These are phyloP conservation scores for Funneliformis geosporum DNA, from an alignment of 192 early-diverging fungal genomes.

Conservation along the genomic window DNA sequence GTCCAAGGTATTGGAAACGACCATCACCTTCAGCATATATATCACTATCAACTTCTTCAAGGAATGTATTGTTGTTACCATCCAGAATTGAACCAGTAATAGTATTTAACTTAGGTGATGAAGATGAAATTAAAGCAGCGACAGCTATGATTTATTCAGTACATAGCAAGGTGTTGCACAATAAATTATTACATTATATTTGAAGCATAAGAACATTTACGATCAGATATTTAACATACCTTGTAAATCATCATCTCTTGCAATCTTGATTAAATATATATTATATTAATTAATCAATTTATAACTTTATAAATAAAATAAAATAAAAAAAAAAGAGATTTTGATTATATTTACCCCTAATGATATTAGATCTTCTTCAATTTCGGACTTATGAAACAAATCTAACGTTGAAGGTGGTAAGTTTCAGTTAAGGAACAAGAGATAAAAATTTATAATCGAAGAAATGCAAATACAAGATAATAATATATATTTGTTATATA, in stretches of 20 bases:
- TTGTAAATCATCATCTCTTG: neutral
- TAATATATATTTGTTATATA: neutral
- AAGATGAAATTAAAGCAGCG: neutral
- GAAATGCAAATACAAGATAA: neutral
- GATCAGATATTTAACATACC: neutral
- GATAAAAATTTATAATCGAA: too few relatives aligned
- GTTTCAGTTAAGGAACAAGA: slow-evolving; percentile 20
- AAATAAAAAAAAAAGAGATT: neutral
- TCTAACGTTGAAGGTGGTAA: slow-evolving; percentile 28
- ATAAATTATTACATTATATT: neutral
- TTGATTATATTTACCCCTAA: slow-evolving; percentile 25
- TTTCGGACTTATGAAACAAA: neutral
- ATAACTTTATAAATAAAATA: neutral
- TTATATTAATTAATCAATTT: neutral
- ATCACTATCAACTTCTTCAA: neutral
- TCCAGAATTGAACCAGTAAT: neutral
- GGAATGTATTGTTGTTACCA: slow-evolving; percentile 7
- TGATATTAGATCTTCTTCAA: slow-evolving; percentile 16
- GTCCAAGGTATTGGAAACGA: slow-evolving; percentile 3
- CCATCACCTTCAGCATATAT: slow-evolving; percentile 17
- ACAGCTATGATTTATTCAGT: slow-evolving; percentile 3
- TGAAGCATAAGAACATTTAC: neutral
- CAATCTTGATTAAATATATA: neutral
- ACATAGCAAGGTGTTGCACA: neutral
- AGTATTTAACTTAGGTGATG: slow-evolving; percentile 2